Conservation (phyloP, 139 green algal species). For the Volvox africanus region DNA sequence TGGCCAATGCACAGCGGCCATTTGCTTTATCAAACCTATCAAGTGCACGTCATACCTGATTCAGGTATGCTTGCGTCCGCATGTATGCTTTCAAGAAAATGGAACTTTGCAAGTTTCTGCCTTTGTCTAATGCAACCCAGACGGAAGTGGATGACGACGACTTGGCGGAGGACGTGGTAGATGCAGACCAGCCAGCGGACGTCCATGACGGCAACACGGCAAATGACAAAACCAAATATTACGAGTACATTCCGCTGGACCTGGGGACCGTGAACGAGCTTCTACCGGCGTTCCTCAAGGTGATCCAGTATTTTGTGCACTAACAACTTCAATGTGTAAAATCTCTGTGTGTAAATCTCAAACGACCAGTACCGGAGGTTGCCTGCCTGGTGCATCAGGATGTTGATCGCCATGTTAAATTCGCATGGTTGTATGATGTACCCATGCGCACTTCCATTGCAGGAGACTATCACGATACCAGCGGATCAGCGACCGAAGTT, state of each 20-base stretch:
- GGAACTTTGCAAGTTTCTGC: neutral
- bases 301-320: neutral
- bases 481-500: neutral
- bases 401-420: no score
- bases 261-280: neutral
- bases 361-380: no score
- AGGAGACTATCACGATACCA: neutral
- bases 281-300: constrained; percentile 6
- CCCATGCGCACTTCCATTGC: neutral
- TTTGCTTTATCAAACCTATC: no score
- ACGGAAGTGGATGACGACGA: neutral
- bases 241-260: constrained; percentile 7
- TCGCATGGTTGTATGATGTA: no score
- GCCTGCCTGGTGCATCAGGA: no score
- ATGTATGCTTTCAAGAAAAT: neutral
- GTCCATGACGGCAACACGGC: no score
- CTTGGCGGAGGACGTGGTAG: neutral
- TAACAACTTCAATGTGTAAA: no score
- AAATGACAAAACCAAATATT: neutral
- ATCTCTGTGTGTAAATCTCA: no score
- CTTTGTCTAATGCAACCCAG: neutral
- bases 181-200: no score
- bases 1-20: no score
- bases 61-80: no score
- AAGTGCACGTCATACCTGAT: no score